Percentiles rank a stretch among this genome's conserved stretches.
Conservation (phyloP, 2,329 filamentous ascomycete species). For the Bipolaris zeicola region DNA sequence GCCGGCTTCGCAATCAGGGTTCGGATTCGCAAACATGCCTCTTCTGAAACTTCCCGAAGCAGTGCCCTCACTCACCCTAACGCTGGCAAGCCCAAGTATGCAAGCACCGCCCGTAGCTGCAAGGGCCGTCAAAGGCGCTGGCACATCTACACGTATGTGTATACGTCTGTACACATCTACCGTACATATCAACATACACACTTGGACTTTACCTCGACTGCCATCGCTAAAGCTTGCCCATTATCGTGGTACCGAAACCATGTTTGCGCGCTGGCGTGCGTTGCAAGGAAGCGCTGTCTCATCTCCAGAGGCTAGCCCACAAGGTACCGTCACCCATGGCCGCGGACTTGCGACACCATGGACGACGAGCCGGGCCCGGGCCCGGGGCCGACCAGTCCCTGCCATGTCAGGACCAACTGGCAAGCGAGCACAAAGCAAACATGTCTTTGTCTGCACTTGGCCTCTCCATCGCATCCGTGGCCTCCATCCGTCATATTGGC, state of each 20-base stretch:
- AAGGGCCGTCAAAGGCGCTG: too few species aligned
- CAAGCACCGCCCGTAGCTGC: too few species aligned
- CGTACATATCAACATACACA: too few species aligned
- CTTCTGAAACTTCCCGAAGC: background rate
- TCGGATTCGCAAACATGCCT: background rate
- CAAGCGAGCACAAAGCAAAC: conserved; percentile 13
- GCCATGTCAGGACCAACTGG: background rate
- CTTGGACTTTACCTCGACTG: background rate
- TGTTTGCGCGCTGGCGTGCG: background rate
- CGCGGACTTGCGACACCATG: background rate
- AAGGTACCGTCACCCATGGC: conserved; percentile 5
- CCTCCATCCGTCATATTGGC: conserved; percentile 1
- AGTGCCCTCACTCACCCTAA: background rate
- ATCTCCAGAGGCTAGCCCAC: conserved; percentile 1
- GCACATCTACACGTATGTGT: background rate
- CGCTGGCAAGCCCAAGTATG: background rate
- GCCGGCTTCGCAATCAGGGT: background rate
- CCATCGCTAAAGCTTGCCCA: background rate
- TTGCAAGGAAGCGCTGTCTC: background rate
- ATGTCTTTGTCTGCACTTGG: background rate
- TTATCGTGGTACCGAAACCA: background rate
- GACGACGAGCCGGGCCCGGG: background rate
- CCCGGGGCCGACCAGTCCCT: background rate
- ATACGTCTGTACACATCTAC: background rate
- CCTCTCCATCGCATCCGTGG: conserved; percentile 3